phyloP scores from a whole-genome alignment of 768 basidiomycete species.

The Mycena galericulata region DNA sequence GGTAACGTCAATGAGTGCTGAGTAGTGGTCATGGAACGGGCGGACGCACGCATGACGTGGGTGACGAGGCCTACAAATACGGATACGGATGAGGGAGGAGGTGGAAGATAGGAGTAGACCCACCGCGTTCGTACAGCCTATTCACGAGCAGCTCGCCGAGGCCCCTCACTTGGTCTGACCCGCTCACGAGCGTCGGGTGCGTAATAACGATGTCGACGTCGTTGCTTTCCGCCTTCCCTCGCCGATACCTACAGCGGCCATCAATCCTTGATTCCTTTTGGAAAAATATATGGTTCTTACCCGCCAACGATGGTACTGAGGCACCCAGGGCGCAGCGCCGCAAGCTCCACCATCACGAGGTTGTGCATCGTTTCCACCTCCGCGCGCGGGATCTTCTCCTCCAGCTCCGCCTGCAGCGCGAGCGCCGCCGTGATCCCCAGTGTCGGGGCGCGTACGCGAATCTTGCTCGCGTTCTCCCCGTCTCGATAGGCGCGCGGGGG shows the following conservation, averaged over 20 bases:
- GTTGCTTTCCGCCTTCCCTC: slow-evolving; percentile 84
- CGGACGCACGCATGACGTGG: slow-evolving; percentile 82
- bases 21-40: background rate
- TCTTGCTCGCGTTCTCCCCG: too few species aligned
- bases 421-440: slow-evolving; percentile 70
- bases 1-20: background rate
- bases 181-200: slow-evolving; percentile 58
- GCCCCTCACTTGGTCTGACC: slow-evolving; percentile 64
- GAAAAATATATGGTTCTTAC: slow-evolving; percentile 52
- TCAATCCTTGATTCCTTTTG: background rate
- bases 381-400: slow-evolving; percentile 66
- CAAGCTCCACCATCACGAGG: slow-evolving; percentile 76
- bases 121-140: slow-evolving; percentile 69
- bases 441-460: slow-evolving; percentile 39
- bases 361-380: slow-evolving; percentile 86
- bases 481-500: slow-evolving; percentile 32
- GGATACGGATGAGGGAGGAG: background rate
- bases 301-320: slow-evolving; percentile 85
- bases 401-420: slow-evolving; percentile 68
- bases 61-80: slow-evolving; percentile 71
- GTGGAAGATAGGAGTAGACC: slow-evolving; percentile 33
- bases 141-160: slow-evolving; percentile 72
- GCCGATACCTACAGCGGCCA: slow-evolving; percentile 69
- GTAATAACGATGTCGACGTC: slow-evolving; percentile 94
- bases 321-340: slow-evolving; percentile 72